phyloP scores from a whole-genome alignment of 768 basidiomycete genomes.

The Cytidiella melzeri region DNA sequence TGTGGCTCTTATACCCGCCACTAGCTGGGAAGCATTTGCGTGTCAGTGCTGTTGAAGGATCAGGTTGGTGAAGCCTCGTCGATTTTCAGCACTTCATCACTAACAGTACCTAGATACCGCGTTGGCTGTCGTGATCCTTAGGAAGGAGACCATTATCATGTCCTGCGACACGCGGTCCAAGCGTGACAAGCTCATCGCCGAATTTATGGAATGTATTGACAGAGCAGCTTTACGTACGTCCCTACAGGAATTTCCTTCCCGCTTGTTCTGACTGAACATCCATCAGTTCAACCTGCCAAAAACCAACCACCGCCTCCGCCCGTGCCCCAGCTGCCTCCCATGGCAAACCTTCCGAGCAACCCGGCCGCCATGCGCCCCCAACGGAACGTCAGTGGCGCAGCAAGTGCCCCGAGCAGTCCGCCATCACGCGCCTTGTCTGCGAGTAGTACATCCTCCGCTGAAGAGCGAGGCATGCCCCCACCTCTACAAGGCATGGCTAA shows the following conservation, averaged over 20 bases:
- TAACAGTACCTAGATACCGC: constrained; percentile 47
- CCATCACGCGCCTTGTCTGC: constrained; percentile 17
- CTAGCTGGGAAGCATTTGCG: constrained; percentile 89
- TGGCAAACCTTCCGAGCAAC: constrained; percentile 22
- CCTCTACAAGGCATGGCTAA: constrained; percentile 4
- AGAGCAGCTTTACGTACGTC: constrained; percentile 72
- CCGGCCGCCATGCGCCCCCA: constrained; percentile 9
- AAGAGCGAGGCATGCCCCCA: constrained; percentile 6
- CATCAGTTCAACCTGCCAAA: constrained; percentile 37
- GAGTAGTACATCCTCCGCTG: constrained; percentile 3
- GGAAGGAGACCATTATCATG: constrained; percentile 76
- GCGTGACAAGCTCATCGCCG: constrained; percentile 57
- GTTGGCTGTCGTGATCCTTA: constrained; percentile 76
- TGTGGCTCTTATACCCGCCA: constrained; percentile 94
- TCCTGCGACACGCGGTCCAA: constrained; percentile 50
- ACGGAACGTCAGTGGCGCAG: not conserved
- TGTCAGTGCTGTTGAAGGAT: constrained; percentile 53
- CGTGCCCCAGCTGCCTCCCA: constrained; percentile 40
- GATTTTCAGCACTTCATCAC: constrained; percentile 1
- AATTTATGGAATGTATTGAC: constrained; percentile 80
- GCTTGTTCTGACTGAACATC: constrained; percentile 1
- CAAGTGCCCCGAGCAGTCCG: constrained; percentile 13
- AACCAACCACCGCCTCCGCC: constrained; percentile 54
- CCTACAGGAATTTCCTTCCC: not conserved
- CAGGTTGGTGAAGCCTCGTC: constrained; percentile 39